Conservation (phyloP, 495 filamentous ascomycete species). For the Lasiosphaeris hirsuta region DNA sequence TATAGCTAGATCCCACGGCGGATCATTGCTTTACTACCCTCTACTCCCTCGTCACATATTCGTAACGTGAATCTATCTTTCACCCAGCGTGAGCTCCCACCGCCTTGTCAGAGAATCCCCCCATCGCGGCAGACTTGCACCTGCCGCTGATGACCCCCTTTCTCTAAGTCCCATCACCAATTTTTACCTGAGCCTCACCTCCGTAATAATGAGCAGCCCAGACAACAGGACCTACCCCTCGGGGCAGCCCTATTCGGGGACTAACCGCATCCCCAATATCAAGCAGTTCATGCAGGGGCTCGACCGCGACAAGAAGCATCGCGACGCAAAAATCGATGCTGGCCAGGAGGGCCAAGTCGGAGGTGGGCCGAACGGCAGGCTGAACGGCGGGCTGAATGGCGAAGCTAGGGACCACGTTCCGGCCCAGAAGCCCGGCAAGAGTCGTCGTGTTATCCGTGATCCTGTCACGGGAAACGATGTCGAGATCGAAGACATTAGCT, state of each 20-base stretch:
- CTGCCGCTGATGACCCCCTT: background rate
- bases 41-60: no score
- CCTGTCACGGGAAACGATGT: conserved; percentile 83
- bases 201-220: conserved; percentile 8
- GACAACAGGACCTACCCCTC: conserved; percentile 28
- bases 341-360: conserved; percentile 33
- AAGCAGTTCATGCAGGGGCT: conserved; percentile 75
- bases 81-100: no score
- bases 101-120: no score
- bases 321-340: conserved; percentile 62
- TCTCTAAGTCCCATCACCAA: no score
- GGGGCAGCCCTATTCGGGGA: conserved; percentile 57
- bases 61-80: no score
- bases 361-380: conserved; percentile 30
- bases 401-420: conserved; percentile 41
- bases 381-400: conserved; percentile 7
- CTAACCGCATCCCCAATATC: conserved; percentile 81
- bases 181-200: no score
- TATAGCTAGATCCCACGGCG: no score
- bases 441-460: conserved; percentile 72
- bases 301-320: conserved; percentile 71
- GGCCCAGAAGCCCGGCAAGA: conserved; percentile 41
- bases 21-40: no score
- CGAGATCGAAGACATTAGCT: conserved; percentile 77
- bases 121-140: no score